Base-by-base conservation (phyloP, 1,284 basidiomycete genomes). In the Cystobasidiaceae sp. region DNA sequence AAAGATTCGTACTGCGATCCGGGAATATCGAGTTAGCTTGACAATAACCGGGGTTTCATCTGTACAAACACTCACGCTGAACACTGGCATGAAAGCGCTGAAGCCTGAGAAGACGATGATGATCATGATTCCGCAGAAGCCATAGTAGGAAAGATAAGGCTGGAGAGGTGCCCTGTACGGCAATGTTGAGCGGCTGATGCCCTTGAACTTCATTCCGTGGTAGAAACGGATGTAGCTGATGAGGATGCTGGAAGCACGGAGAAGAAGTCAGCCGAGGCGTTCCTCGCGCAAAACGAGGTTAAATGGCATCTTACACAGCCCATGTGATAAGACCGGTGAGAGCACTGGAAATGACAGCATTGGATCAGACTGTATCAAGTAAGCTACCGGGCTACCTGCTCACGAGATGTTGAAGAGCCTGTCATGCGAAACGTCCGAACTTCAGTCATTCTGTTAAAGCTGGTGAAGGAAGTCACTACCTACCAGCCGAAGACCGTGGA, bases 221-320 rank as follows among this genome's bases (percentile, higher is more conserved):
- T 89, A 81, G 80, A 93, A 93, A 39, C 88, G 85, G 62, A 90
- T 76, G 76, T 91, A 91, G 6, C 86, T 88, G 56, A 90, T 70
- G 39, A 80, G 81, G 73, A 93, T 93, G n/a, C 37, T 39, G 37
- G 11, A 11, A n/a, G 37, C 37, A 39, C 11, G n/a, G 11, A n/a
- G n/a, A 39, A n/a, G n/a, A 39, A 39, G n/a, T 39, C 37, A 39
- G n/a, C 37, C n/a, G 11, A 11, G 37, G 37, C 37, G n/a, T 39
- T 11, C 37, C n/a, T 39, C 11, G 37, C 37, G 37, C 11, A 11
- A 39, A 39, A n/a, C n/a, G n/a, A n/a, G 37, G 37, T 11, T 39
- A 11, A 39, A 39, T n/a, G n/a, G n/a, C n/a, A 39, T 11, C 37
- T 39, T 39, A 39, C 68, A 85, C 88, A 73, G 88, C 86, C 91